Conservation (phyloP, 106 monocot genomes). For the Dactylorhiza incarnata region DNA sequence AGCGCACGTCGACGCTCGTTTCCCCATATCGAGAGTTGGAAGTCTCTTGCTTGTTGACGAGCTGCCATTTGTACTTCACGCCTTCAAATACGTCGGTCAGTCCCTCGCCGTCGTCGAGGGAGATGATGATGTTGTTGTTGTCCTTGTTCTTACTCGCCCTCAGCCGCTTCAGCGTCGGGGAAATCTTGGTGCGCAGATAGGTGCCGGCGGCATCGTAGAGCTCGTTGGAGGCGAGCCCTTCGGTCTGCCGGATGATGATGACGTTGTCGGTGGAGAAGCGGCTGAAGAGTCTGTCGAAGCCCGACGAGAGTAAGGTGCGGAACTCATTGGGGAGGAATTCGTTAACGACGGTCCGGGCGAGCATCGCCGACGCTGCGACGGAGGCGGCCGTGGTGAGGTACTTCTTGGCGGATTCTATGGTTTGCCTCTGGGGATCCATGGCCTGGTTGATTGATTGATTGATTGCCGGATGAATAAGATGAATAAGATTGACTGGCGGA, state of each 20-base stretch:
- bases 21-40: background rate
- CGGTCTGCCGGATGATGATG: constrained; percentile 19
- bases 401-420: constrained; percentile 5
- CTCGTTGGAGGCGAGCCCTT: constrained; percentile 11
- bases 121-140: constrained; percentile 1
- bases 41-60: background rate
- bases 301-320: constrained; percentile 9
- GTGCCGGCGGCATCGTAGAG: constrained; percentile 14
- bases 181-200: constrained; percentile 23
- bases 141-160: constrained; percentile 15
- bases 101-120: background rate
- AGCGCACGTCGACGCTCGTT: background rate
- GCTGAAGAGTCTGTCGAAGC: background rate
- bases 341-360: constrained; percentile 18
- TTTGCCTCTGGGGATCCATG: constrained; percentile 6
- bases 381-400: constrained; percentile 16
- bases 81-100: background rate
- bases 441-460: too few species aligned
- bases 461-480: too few species aligned
- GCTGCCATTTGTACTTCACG: constrained; percentile 4
- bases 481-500: too few species aligned
- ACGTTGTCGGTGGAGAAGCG: constrained; percentile 7
- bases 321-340: constrained; percentile 22
- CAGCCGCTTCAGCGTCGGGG: constrained; percentile 5
- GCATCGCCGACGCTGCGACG: constrained; percentile 16